These are phyloP conservation scores for Fusarium liriodendri DNA, from an alignment of 2,329 filamentous ascomycete genomes.

Conservation along the genomic window DNA sequence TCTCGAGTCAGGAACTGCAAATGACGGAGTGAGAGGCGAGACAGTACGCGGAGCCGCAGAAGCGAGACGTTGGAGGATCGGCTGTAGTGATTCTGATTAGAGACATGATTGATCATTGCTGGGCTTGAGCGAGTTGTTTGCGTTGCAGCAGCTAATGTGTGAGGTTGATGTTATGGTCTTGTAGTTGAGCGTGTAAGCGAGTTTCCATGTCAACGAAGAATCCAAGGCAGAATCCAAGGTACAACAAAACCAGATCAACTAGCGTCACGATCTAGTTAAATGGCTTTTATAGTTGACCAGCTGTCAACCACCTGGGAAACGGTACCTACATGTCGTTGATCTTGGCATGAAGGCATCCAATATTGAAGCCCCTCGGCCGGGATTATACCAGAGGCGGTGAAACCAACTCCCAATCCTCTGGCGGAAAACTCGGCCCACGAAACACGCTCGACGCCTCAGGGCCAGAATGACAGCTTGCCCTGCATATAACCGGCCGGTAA, in stretches of 20 bases:
- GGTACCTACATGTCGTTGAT: not conserved
- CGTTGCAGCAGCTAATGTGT: not conserved
- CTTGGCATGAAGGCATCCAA: not conserved
- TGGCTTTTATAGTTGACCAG: not conserved
- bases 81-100: not conserved
- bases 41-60: slow-evolving; percentile 30
- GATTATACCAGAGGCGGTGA: slow-evolving; percentile 16
- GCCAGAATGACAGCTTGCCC: slow-evolving; percentile 32
- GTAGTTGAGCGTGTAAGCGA: not conserved
- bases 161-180: not conserved
- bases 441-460: slow-evolving; percentile 9
- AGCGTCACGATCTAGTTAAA: not conserved
- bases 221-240: not conserved
- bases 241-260: not conserved
- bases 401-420: not conserved
- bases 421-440: slow-evolving; percentile 7
- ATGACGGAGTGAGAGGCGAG: slow-evolving; percentile 4
- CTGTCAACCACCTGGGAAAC: not conserved
- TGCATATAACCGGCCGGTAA: slow-evolving; percentile 25
- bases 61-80: not conserved
- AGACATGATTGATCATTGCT: not conserved
- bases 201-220: not conserved
- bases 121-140: not conserved
- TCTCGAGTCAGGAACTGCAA: slow-evolving; percentile 23
- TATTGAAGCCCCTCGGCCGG: not conserved